Evolutionary conservation across 2,329 filamentous ascomycete genomes (phyloP).

Genomic region (Paecilomyces formosus): DNA sequence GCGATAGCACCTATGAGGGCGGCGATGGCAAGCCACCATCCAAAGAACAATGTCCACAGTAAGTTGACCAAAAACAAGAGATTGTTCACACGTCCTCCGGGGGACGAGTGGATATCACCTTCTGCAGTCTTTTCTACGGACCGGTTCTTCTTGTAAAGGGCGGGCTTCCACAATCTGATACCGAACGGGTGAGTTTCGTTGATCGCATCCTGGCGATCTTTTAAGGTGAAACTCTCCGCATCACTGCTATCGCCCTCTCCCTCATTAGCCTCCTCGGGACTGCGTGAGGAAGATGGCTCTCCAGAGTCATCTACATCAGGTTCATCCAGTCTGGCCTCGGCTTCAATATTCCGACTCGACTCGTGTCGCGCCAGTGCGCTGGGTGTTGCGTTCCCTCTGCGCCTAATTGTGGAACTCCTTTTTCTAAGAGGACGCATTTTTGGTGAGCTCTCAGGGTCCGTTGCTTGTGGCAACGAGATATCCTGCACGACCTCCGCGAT

Average conservation of each 20-base stretch:
- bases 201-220: constrained; percentile 94
- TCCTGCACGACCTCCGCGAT: constrained; percentile 71
- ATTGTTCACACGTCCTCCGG: constrained; percentile 74
- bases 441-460: constrained; percentile 24
- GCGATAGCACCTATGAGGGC: constrained; percentile 66
- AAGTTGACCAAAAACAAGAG: constrained; percentile 86
- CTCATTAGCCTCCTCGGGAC: constrained; percentile 11
- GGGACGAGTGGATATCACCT: constrained; percentile 92
- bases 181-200: constrained; percentile 98
- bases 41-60: constrained; percentile 83
- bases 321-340: constrained; percentile 29
- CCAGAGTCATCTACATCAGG: constrained; percentile 15
- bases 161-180: constrained; percentile 98
- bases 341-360: constrained; percentile 28
- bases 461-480: constrained; percentile 35
- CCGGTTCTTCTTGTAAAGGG: constrained; percentile 92
- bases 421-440: constrained; percentile 25
- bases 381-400: constrained; percentile 26
- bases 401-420: constrained; percentile 33
- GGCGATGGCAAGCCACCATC: constrained; percentile 87
- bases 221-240: constrained; percentile 94
- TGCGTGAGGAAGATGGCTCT: constrained; percentile 13
- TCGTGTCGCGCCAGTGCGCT: constrained; percentile 27
- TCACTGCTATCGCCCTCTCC: constrained; percentile 58
- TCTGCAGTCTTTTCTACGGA: constrained; percentile 96